Evolutionary conservation across 768 basidiomycete species (phyloP).

Genomic region (Xerocomellus intermedius): DNA sequence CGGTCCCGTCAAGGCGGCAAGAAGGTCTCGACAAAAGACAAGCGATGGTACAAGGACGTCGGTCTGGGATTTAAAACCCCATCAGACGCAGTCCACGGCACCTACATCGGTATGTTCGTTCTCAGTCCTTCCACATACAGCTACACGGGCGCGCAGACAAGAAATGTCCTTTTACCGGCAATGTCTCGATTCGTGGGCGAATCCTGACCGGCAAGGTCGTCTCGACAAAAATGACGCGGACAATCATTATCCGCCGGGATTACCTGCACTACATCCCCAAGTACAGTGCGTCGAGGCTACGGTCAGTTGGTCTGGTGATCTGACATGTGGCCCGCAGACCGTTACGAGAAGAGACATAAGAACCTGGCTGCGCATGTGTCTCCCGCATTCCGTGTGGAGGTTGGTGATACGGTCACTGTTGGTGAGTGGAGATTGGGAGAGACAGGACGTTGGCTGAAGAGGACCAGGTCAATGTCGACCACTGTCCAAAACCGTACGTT

Average conservation of each 20-base stretch:
- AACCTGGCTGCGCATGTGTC: conserved; percentile 97
- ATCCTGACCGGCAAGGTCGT: conserved; percentile 97
- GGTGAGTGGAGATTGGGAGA: conserved; percentile 51
- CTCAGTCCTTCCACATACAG: neutral
- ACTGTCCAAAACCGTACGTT: conserved; percentile 97
- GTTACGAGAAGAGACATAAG: conserved; percentile 99
- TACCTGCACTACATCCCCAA: conserved; percentile 97
- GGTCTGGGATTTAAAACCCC: conserved; percentile 98
- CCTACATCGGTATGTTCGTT: conserved; percentile 81
- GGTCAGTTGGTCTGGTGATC: neutral
- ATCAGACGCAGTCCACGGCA: conserved; percentile 89
- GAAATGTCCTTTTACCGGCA: conserved; percentile 98
- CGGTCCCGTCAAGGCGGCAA: conserved; percentile 55
- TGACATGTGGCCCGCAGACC: conserved; percentile 52
- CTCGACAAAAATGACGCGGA: conserved; percentile 99
- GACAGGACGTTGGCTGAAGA: neutral
- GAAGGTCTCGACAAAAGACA: conserved; percentile 92
- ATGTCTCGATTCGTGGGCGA: conserved; percentile 97
- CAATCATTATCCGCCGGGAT: conserved; percentile 93
- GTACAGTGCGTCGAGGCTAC: conserved; percentile 71
- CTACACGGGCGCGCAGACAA: conserved; percentile 63
- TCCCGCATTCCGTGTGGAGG: conserved; percentile 97
- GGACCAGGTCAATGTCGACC: conserved; percentile 92
- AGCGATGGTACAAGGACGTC: conserved; percentile 99
- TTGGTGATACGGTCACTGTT: conserved; percentile 93